These are phyloP conservation scores for Aureobasidium melanogenum DNA, from an alignment of 2,329 filamentous ascomycete genomes.

Conservation along the genomic window DNA sequence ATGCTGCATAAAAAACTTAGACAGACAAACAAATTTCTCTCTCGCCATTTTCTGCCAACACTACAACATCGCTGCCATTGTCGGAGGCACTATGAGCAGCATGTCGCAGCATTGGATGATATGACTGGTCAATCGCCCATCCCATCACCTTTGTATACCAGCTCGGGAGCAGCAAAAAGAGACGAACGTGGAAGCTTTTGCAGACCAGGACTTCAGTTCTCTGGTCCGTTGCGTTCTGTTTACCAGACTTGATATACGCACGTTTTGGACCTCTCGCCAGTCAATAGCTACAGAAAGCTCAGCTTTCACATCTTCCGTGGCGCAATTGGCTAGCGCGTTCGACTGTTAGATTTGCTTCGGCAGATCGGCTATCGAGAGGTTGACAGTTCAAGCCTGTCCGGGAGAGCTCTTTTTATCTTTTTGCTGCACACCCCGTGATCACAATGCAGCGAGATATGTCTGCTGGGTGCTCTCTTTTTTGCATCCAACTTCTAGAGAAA, in stretches of 20 bases:
- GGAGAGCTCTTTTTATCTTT: not conserved
- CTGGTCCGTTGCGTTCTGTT: too few species aligned
- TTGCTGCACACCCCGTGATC: not conserved
- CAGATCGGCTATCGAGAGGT: not conserved
- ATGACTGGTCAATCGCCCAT: not conserved
- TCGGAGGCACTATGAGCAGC: too few species aligned
- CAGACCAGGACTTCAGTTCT: too few species aligned
- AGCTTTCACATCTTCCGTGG: not conserved
- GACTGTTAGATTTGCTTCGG: not conserved
- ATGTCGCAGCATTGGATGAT: not conserved
- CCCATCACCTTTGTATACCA: not conserved
- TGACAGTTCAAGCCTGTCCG: not conserved
- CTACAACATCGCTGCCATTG: not conserved
- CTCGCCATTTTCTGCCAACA: not conserved
- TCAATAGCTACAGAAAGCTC: not conserved
- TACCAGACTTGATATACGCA: too few species aligned
- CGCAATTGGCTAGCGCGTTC: constrained; percentile 6
- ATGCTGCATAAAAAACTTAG: not conserved
- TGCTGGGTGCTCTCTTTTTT: not conserved
- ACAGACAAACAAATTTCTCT: not conserved
- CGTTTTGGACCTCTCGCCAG: too few species aligned
- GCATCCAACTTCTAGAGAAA: not conserved
- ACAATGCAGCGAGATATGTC: not conserved
- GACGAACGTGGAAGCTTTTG: too few species aligned
- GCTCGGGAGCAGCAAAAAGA: not conserved